Evolutionary conservation across 2,329 filamentous ascomycete species (phyloP), one percentile per base, ranked within the genome.

Genomic region (Aspergillus sp.): DNA sequence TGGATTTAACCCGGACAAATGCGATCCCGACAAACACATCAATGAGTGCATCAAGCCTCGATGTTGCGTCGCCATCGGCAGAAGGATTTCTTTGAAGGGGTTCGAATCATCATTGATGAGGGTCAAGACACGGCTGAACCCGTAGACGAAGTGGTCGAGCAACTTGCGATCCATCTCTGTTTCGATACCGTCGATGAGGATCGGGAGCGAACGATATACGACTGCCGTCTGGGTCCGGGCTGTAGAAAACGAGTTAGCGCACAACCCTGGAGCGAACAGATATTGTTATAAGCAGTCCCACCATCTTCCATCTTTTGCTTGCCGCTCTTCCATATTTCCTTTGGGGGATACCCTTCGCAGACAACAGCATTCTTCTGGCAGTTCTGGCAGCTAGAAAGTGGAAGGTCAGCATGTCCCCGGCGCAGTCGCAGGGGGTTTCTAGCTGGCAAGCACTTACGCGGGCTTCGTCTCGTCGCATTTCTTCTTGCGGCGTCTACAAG

Each of bases 321-420:
- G 26, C 91, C 91, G 68, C 90, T 93, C 73, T 88, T 91, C 92
- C 92, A 96, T 52, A 91, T 84, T 57, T 90, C 89, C 71, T 91
- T 91, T 60, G 91, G 89, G 50, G 90, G 90, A 69, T 96, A 96
- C 12, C 92, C 92, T 75, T 96, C 91, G 70, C 92, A 96, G 12
- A 93, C 85, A 12, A 96, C 90, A 8, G 91, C 91, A 71, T 96
- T 96, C 81, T 96, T 96, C 76, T 95, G 89, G 69, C 92, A 96
- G 67, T 96, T 96, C 74, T 91, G 82, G 56, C 62, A 72, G 36
- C 70, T 73, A 56, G 12, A 26, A 15, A 13, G 17, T 15, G 26
- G n/a, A 30, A 34, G 45, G 50, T 55, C 43, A 36, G 44, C 48
- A 45, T 32, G 22, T 38, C 34, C 18, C 53, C 34, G 38, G 50